Evolutionary conservation across 2,329 filamentous ascomycete species (phyloP).

Genomic region (Sclerotinia nivalis): DNA sequence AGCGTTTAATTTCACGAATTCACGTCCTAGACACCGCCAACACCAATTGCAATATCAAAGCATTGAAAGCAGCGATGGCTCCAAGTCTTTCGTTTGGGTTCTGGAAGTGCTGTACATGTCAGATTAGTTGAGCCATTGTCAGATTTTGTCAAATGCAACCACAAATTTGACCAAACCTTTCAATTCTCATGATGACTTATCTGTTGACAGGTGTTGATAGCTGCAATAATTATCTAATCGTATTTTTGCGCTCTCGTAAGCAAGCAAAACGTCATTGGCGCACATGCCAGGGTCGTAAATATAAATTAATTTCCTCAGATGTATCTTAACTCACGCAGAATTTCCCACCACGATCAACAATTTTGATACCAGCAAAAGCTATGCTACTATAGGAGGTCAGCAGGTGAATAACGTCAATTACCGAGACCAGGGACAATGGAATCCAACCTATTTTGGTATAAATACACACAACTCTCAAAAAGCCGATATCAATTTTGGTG

Average conservation of each 20-base stretch:
- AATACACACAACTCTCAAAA: no score
- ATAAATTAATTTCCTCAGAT: no score
- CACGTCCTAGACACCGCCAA: no score
- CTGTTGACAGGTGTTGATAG: neutral
- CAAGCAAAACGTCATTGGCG: neutral
- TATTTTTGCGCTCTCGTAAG: no score
- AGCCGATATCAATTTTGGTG: no score
- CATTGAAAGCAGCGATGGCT: neutral
- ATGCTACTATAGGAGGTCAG: no score
- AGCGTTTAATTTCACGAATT: no score
- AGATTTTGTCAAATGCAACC: neutral
- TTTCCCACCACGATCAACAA: no score
- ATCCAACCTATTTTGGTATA: no score
- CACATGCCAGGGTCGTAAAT: neutral
- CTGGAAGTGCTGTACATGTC: fast-evolving
- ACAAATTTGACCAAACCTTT: neutral
- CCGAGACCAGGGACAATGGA: no score
- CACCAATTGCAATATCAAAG: neutral
- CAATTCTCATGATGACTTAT: neutral
- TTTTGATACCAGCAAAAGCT: no score
- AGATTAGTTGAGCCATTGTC: neutral
- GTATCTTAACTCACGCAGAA: neutral
- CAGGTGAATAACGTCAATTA: no score
- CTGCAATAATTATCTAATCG: neutral
- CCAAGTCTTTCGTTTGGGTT: fast-evolving